These are phyloP conservation scores for Flaveria ramosissima DNA, from an alignment of 129 eudicot species.

Conservation along the genomic window DNA sequence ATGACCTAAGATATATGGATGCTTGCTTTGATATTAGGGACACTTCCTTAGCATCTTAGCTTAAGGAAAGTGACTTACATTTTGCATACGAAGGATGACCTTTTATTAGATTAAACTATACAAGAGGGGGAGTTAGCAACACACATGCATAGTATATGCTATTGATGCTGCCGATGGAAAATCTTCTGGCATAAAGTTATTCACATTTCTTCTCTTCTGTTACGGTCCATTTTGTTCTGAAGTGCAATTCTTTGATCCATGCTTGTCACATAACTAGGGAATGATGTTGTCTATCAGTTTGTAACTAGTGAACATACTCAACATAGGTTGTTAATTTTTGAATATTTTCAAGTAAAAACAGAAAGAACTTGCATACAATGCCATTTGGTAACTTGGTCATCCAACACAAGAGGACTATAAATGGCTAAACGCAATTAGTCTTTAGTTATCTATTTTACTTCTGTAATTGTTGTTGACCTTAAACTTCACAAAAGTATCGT, in stretches of 20 bases:
- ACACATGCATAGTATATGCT: neutral
- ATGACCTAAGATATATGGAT: neutral
- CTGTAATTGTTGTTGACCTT: conserved; percentile 7
- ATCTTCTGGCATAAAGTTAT: neutral
- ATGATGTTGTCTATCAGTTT: neutral
- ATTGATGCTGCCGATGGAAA: conserved; percentile 1
- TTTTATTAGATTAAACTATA: neutral
- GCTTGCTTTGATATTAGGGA: too few relatives aligned
- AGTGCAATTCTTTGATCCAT: neutral
- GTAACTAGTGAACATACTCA: neutral
- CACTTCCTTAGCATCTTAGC: neutral
- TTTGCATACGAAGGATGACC: neutral
- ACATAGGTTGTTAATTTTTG: neutral
- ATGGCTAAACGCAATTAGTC: neutral
- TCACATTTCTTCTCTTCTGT: neutral
- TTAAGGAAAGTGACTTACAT: neutral
- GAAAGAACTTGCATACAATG: conserved; percentile 1
- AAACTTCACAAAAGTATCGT: neutral
- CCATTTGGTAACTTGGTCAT: conserved; percentile 1
- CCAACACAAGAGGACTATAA: neutral
- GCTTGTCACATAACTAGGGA: neutral
- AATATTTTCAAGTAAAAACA: neutral
- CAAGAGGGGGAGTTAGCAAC: neutral
- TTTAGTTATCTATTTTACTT: neutral
- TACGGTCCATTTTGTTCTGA: neutral